Evolutionary conservation across 176 grass and related monocot species (phyloP).

Genomic region (Eremochloa ophiuroides): DNA sequence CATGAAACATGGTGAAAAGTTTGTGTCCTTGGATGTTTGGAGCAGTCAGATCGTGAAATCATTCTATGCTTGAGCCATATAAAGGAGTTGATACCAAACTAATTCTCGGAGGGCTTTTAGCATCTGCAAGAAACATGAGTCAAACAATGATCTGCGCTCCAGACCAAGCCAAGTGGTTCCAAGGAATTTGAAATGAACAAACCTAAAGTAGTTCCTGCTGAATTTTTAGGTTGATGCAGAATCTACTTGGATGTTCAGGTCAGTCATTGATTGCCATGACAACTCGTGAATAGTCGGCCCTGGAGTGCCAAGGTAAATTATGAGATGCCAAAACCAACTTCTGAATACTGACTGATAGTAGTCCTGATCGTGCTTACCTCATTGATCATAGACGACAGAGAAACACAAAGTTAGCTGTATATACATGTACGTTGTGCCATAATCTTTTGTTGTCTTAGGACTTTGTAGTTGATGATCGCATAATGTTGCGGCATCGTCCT

Average conservation of each 20-base stretch:
- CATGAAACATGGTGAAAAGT: slow-evolving; percentile 1
- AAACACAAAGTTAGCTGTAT: slow-evolving; percentile 11
- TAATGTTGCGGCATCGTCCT: neutral
- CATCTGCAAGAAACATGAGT: slow-evolving; percentile 2
- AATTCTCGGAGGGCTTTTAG: neutral
- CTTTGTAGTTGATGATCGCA: slow-evolving; percentile 8
- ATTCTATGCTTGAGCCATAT: neutral
- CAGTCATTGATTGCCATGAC: neutral
- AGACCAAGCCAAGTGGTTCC: neutral
- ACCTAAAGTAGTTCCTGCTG: slow-evolving; percentile 25
- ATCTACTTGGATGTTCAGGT: slow-evolving; percentile 24
- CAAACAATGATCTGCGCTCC: neutral
- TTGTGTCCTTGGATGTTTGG: neutral
- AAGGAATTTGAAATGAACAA: neutral
- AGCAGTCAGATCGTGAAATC: neutral
- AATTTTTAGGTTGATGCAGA: slow-evolving; percentile 42
- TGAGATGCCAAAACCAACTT: neutral
- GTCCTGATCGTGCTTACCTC: neutral
- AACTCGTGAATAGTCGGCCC: neutral
- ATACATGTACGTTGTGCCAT: slow-evolving; percentile 17
- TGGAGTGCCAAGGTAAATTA: neutral
- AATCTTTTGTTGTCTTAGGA: slow-evolving; percentile 24
- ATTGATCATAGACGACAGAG: slow-evolving; percentile 11
- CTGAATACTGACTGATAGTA: slow-evolving; percentile 4
- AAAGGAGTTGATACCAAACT: neutral